phyloP scores from a whole-genome alignment of 2,329 filamentous ascomycete species.

The Fusarium papillatum region DNA sequence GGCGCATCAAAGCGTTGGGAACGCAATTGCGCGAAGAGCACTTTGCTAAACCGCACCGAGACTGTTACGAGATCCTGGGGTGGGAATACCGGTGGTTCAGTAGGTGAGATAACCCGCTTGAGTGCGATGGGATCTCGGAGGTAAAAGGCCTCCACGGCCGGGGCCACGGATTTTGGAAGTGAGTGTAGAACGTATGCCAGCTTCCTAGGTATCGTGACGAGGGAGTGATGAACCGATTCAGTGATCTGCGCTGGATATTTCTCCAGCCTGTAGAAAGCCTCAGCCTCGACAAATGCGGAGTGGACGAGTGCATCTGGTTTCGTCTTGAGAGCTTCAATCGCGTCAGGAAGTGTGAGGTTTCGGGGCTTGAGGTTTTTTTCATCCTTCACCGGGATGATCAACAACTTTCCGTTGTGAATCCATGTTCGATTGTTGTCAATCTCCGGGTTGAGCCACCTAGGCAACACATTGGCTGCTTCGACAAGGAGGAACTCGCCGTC shows the following conservation, averaged over 20 bases:
- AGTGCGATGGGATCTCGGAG: conserved; percentile 85
- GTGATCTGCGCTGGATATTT: conserved; percentile 85
- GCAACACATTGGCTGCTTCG: conserved; percentile 90
- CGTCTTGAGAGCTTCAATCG: conserved; percentile 70
- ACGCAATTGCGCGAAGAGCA: conserved; percentile 91
- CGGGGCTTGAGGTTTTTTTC: conserved; percentile 47
- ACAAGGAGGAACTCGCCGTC: conserved; percentile 97
- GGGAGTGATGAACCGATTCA: conserved; percentile 81
- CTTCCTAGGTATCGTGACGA: conserved; percentile 83
- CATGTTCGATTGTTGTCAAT: conserved; percentile 90
- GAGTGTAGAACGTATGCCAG: conserved; percentile 84
- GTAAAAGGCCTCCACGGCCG: conserved; percentile 93
- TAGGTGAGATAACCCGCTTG: conserved; percentile 73
- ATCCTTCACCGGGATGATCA: conserved; percentile 75
- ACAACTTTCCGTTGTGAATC: conserved; percentile 83
- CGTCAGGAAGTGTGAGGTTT: conserved; percentile 73
- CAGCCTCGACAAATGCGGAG: conserved; percentile 82
- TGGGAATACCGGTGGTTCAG: conserved; percentile 72
- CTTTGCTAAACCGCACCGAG: conserved; percentile 86
- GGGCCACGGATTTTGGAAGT: conserved; percentile 81
- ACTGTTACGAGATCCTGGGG: conserved; percentile 85
- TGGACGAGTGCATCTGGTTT: conserved; percentile 73
- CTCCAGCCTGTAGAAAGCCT: conserved; percentile 90
- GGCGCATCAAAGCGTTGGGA: conserved; percentile 85
- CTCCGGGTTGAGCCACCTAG: conserved; percentile 92